Conservation (phyloP, 2,329 filamentous ascomycete species). For the Penicillium sp. region DNA sequence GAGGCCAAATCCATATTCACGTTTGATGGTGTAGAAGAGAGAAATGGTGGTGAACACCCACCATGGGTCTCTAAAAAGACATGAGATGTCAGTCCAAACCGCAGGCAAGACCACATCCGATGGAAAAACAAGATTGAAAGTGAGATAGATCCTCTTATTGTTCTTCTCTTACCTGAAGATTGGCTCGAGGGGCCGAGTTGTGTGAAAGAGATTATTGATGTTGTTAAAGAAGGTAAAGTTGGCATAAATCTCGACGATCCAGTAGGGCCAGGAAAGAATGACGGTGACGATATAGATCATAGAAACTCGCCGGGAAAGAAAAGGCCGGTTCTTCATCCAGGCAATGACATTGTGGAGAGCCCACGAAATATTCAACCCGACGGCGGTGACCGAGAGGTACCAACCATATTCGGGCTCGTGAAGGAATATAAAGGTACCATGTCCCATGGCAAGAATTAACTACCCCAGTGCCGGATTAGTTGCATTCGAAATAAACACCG, state of each 20-base stretch:
- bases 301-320: conserved; percentile 47
- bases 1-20: conserved; percentile 54
- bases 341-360: conserved; percentile 60
- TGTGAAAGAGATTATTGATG: conserved; percentile 48
- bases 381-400: conserved; percentile 57
- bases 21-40: conserved; percentile 59
- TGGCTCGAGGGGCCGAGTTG: conserved; percentile 55
- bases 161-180: conserved; percentile 45
- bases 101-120: background rate
- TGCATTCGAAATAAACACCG: too few relatives aligned
- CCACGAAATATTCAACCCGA: conserved; percentile 59
- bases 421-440: conserved; percentile 57
- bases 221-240: conserved; percentile 61
- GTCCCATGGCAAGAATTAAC: conserved; percentile 52
- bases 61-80: conserved; percentile 52
- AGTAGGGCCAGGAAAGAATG: conserved; percentile 56
- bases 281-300: conserved; percentile 55
- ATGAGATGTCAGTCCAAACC: background rate
- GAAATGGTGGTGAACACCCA: conserved; percentile 59
- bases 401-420: conserved; percentile 53
- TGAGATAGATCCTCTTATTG: background rate
- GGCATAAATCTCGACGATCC: conserved; percentile 59
- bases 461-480: conserved; percentile 16
- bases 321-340: conserved; percentile 62
- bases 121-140: background rate